phyloP scores from a whole-genome alignment of 1,139 yeast genomes.

The Meyerozyma guilliermondii region DNA sequence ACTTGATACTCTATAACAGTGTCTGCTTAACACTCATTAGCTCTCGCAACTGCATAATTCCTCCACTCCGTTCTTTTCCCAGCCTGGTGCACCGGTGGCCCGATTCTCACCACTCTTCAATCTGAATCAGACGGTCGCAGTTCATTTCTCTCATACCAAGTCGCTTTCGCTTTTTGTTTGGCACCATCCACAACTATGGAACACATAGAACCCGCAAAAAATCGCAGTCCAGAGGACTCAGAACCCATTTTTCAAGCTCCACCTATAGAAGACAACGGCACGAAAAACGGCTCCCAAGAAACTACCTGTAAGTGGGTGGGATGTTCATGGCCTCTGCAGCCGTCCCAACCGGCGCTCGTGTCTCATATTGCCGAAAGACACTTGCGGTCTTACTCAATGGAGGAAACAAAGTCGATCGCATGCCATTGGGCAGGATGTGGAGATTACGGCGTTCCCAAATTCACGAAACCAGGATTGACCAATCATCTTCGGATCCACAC shows the following conservation, averaged over 20 bases:
- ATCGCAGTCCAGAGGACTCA: too few species aligned
- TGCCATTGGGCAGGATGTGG: slow-evolving; percentile 65
- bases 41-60: too few species aligned
- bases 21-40: too few species aligned
- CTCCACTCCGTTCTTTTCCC: too few species aligned
- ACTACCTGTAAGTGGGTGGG: slow-evolving; percentile 32
- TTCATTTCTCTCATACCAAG: too few species aligned
- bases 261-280: not conserved
- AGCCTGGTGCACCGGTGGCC: too few species aligned
- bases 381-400: slow-evolving; percentile 8
- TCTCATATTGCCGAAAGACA: slow-evolving; percentile 29
- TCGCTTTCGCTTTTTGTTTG: too few species aligned
- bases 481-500: slow-evolving; percentile 65
- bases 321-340: slow-evolving; percentile 19
- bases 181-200: too few species aligned
- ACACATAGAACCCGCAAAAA: too few species aligned
- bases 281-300: slow-evolving; percentile 2
- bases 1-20: too few species aligned
- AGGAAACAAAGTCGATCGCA: slow-evolving; percentile 7
- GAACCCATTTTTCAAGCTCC: not conserved
- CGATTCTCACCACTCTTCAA: not conserved
- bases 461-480: slow-evolving; percentile 54
- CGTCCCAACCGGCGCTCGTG: slow-evolving; percentile 24
- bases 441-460: slow-evolving; percentile 49
- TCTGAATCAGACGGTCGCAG: not conserved